phyloP scores from a whole-genome alignment of 2,329 filamentous ascomycete genomes.

The Colletotrichum lini region DNA sequence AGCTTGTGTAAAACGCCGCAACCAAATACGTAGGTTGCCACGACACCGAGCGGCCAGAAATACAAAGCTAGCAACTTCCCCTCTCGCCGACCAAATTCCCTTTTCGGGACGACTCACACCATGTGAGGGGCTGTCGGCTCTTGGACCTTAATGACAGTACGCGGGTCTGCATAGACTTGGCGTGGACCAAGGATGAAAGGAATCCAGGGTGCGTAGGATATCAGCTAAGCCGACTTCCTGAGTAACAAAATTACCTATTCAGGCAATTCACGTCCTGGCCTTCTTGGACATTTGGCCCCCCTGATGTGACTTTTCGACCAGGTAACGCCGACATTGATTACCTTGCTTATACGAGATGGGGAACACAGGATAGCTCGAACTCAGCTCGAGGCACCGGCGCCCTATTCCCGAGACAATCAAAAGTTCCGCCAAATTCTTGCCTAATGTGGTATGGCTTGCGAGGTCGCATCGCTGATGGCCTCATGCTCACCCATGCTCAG shows the following conservation, averaged over 20 bases:
- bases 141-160: not conserved
- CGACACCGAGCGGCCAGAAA: not conserved
- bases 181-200: no score
- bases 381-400: no score
- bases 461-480: not conserved
- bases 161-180: no score
- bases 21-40: not conserved
- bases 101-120: not conserved
- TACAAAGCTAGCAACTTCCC: not conserved
- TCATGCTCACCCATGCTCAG: constrained; percentile 2
- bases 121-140: not conserved
- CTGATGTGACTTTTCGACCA: no score
- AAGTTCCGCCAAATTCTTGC: not conserved
- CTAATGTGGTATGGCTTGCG: not conserved
- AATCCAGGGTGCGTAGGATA: no score
- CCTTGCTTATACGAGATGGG: no score
- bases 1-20: not conserved
- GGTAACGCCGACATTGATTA: no score
- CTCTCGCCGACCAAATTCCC: not conserved
- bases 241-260: no score
- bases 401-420: not conserved
- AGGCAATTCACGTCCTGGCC: no score
- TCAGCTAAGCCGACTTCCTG: no score
- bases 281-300: no score
- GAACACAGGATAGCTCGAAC: no score